phyloP scores from a whole-genome alignment of 1,284 basidiomycete genomes.

The Pseudozyma pruni region DNA sequence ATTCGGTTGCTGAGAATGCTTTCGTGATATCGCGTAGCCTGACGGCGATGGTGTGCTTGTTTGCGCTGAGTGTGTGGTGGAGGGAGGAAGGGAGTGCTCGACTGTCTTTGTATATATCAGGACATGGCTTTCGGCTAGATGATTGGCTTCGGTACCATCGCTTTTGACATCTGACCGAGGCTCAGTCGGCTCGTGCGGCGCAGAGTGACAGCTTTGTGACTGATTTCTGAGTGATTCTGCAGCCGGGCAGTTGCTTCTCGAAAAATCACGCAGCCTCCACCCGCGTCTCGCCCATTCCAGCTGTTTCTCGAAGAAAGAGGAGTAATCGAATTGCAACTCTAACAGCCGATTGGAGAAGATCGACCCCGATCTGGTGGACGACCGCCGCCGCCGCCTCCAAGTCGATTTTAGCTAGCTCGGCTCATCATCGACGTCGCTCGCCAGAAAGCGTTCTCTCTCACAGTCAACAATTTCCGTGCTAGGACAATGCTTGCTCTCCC shows the following conservation, averaged over 20 bases:
- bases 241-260: neutral
- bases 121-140: neutral
- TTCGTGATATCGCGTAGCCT: no score
- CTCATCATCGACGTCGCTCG: no score
- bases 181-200: neutral
- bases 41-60: neutral
- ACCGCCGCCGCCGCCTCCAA: no score
- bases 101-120: conserved; percentile 3
- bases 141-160: neutral
- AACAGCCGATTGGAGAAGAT: no score
- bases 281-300: conserved; percentile 31
- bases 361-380: no score
- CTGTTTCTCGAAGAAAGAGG: conserved; percentile 30
- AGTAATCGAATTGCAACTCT: neutral
- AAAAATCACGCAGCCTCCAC: conserved; percentile 29
- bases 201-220: no score
- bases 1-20: neutral
- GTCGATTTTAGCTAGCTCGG: no score
- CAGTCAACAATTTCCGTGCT: no score
- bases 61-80: neutral
- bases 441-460: no score
- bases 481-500: no score
- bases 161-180: no score
- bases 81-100: neutral
- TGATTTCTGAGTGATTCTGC: no score